Conservation (phyloP, 306 rosid species). For the Vigna reflexopilosa region DNA sequence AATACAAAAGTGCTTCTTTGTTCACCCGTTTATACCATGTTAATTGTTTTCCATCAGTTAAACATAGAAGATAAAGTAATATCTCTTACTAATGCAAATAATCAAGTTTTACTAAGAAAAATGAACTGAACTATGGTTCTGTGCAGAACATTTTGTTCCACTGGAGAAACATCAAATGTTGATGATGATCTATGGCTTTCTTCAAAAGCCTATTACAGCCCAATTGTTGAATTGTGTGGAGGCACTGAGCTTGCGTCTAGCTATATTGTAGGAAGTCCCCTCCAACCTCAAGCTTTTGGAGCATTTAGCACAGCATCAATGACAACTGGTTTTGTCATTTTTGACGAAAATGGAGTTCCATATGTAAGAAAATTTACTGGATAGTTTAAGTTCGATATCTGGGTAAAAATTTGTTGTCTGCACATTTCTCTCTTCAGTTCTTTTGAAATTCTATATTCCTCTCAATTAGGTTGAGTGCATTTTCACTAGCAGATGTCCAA, state of each 20-base stretch:
- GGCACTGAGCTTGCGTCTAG: constrained; percentile 86
- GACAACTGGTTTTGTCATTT: constrained; percentile 78
- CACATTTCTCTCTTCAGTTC: too few species aligned
- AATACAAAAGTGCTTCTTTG: constrained; percentile 10
- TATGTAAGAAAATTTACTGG: constrained; percentile 51
- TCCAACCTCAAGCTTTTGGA: constrained; percentile 96
- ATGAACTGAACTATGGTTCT: constrained; percentile 41
- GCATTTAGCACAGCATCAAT: constrained; percentile 77
- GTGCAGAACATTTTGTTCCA: constrained; percentile 70
- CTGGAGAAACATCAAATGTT: constrained; percentile 87
- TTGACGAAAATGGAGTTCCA: constrained; percentile 77
- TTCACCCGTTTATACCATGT: neutral
- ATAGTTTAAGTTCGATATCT: neutral
- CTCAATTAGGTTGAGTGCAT: neutral
- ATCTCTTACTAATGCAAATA: constrained; percentile 8
- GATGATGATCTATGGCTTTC: constrained; percentile 98
- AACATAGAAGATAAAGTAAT: constrained; percentile 64
- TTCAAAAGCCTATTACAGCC: constrained; percentile 77
- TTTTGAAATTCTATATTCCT: too few species aligned
- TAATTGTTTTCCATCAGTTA: neutral
- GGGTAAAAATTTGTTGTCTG: too few species aligned
- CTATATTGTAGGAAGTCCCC: constrained; percentile 61
- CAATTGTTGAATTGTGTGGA: constrained; percentile 79
- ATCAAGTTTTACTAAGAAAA: neutral
- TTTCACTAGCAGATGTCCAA: neutral